Base-by-base conservation (phyloP, 2,329 filamentous ascomycete genomes). In the Microdochium bolleyi region DNA sequence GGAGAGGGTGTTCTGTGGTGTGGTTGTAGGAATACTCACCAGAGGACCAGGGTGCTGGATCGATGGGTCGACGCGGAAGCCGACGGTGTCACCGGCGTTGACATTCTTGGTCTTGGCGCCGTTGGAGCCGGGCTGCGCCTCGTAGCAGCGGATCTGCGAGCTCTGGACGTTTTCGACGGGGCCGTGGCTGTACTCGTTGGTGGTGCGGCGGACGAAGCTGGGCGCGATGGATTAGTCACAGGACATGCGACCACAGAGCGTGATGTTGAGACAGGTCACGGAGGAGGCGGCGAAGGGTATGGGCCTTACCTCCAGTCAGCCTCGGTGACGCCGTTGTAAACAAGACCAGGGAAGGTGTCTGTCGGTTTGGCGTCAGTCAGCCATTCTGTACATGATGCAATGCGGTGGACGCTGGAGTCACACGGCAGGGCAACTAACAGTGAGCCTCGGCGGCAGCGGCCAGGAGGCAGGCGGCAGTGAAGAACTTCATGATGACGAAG, bases 131-230 rank as follows among this genome's bases (percentile, higher is more conserved):
- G 57, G 52, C 38, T 30, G 50, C 3, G 58, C 48, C 56, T 70
- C 64, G 57, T 66, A 70, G 57, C 69, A 71, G 24, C 68, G 65
- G 57, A 70, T 67, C 52, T 69, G 65, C 0, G 57, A 16, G 49
- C 57, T 57, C 5, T 57, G 63, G 3, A 70, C 67, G 34, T 67
- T 62, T 7, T 67, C 61, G 2, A 71, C 66, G 0, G 57, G 67
- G 5, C 60, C 59, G 54, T 71, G 69, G 24, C 58, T 61, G 53
- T 70, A 61, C 58, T 65, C 67, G 59, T 71, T 70, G 25, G 69
- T 68, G 24, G 69, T 70, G 57, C 69, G 61, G 22, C 69, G 62
- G 44, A 70, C 60, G 27, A 56, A 64, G 2, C 41, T 46, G 21
- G 19, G n/a, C 14, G 41, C 7, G 37, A 14, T 4, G 7, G 16